phyloP scores from a whole-genome alignment of 2,329 filamentous ascomycete species.

The Cladosporium sp. region DNA sequence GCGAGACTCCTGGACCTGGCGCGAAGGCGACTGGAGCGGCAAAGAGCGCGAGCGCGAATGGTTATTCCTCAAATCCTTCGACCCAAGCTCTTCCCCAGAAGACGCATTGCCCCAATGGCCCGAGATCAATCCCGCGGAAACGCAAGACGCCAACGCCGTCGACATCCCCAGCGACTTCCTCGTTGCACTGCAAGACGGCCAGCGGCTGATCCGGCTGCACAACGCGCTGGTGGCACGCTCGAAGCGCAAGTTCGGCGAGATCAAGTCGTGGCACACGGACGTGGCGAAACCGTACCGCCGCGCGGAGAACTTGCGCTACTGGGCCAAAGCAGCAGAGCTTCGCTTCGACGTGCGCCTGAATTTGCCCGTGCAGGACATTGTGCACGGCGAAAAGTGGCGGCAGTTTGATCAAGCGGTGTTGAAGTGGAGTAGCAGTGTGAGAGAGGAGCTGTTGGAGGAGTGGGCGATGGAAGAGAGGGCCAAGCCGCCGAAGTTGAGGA shows the following conservation, averaged over 20 bases:
- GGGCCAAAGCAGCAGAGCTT: conserved; percentile 93
- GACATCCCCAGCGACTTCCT: conserved; percentile 65
- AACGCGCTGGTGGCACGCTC: conserved; percentile 86
- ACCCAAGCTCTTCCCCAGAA: conserved; percentile 45
- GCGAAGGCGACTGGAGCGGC: conserved; percentile 70
- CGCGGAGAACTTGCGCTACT: conserved; percentile 91
- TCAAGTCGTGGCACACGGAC: conserved; percentile 87
- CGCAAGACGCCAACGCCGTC: conserved; percentile 6
- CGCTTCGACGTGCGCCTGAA: conserved; percentile 85
- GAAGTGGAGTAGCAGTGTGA: conserved; percentile 78
- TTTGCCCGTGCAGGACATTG: conserved; percentile 82
- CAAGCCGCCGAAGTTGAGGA: conserved; percentile 32
- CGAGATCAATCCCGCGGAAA: conserved; percentile 37
- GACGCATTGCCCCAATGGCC: conserved; percentile 68
- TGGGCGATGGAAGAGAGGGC: conserved; percentile 49
- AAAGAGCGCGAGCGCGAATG: conserved; percentile 76
- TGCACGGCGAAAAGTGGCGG: conserved; percentile 76
- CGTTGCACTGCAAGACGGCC: conserved; percentile 70
- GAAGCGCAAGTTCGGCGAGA: conserved; percentile 81
- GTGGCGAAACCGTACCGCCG: conserved; percentile 91
- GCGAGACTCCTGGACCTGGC: conserved; percentile 74
- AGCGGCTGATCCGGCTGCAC: conserved; percentile 81
- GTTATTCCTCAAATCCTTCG: conserved; percentile 77
- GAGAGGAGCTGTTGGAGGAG: conserved; percentile 79
- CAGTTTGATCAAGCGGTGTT: conserved; percentile 81